Evolutionary conservation across 768 basidiomycete species (phyloP), one percentile per base, ranked within the genome.

Genomic region (Tricholoma matsutake): DNA sequence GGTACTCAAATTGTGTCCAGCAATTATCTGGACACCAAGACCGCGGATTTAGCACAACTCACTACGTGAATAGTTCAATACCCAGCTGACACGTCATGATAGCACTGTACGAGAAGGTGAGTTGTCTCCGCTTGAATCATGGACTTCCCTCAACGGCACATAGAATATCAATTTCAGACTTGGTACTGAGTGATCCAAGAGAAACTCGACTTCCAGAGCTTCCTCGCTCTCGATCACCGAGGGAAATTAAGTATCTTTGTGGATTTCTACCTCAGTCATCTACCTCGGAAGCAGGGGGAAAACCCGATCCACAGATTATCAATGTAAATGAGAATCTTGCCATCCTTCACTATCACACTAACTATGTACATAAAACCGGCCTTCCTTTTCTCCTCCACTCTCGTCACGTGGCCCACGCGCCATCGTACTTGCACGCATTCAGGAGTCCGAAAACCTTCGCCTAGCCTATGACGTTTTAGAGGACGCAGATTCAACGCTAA

Each of bases 291-390:
- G 16, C 14, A 10, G 13, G 16, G 47, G 55, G 58, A 11, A 18
- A 29, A 9, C 20, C 43, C 16, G 37, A 13, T 20, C 18, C 57
- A 32, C 58, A 53, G 1, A 54, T 51, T 18, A 56, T 65, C n/a
- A 63, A 54, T 2, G 62, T 74, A 51, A 71, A 71, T 43, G 71
- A 73, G 56, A 72, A 65, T 51, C 60, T 73, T 31, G 71, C 72
- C 29, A 72, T 72, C 37, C 66, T 73, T n/a, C 65, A 68, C 11
- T 72, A n/a, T n/a, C n/a, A n/a, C n/a, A n/a, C n/a, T n/a, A n/a
- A n/a, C n/a, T n/a, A n/a, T n/a, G n/a, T n/a, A n/a, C n/a, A 72
- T 56, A 61, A 57, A 7, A 57, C 60, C 29, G 58, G 63, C 34
- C 34, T 53, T 3, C 67, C 67, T 28, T 63, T 72, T 1, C 65